These are phyloP conservation scores for Brassica balearica DNA, from an alignment of 441 rosid genomes.

Conservation along the genomic window DNA sequence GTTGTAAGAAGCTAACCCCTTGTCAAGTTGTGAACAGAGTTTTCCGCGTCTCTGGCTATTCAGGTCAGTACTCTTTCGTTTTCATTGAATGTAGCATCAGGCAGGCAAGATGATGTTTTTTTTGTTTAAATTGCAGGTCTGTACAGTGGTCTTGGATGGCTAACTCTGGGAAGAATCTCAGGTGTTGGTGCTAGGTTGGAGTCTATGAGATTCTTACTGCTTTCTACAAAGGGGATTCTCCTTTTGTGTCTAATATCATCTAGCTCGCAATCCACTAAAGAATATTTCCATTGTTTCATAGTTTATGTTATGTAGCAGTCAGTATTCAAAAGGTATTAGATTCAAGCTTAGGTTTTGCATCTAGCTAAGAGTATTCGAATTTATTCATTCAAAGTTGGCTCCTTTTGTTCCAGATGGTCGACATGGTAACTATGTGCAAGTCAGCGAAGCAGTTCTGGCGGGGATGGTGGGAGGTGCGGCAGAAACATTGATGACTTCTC, in stretches of 20 bases:
- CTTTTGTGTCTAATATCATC: neutral
- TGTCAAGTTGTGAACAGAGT: slow-evolving; percentile 64
- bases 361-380: too few relatives aligned
- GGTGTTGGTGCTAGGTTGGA: slow-evolving; percentile 86
- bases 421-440: slow-evolving; percentile 66
- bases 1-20: slow-evolving; percentile 59
- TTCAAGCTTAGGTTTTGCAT: too few relatives aligned
- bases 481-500: slow-evolving; percentile 74
- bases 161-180: slow-evolving; percentile 62
- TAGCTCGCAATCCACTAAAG: neutral
- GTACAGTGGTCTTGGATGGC: slow-evolving; percentile 75
- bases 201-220: slow-evolving; percentile 81
- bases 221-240: slow-evolving; percentile 70
- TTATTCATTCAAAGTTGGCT: slow-evolving; percentile 2
- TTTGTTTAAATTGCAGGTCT: slow-evolving; percentile 52
- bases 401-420: slow-evolving; percentile 71
- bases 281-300: neutral
- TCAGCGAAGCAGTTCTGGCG: slow-evolving; percentile 77
- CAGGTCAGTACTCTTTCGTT: slow-evolving; percentile 47
- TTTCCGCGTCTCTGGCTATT: slow-evolving; percentile 62
- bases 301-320: neutral
- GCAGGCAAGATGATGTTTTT: neutral
- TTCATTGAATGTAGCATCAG: neutral
- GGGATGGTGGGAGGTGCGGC: slow-evolving; percentile 81
- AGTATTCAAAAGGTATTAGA: neutral